Base-by-base conservation (phyloP, 129 eudicot genomes). In the Mikania micrantha region DNA sequence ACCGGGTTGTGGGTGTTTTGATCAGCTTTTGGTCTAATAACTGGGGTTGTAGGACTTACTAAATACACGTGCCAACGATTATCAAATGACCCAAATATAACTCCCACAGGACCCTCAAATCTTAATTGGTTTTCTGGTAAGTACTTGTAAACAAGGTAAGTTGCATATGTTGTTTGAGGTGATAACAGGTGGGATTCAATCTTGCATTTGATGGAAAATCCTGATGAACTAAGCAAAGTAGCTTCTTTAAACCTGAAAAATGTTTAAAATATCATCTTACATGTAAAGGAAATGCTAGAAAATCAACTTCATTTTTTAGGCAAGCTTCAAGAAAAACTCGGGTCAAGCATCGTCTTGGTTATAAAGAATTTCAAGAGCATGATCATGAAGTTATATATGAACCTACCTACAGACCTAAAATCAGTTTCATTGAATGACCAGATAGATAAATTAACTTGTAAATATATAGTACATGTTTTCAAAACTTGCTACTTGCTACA, bases 211-310 rank as follows among this genome's bases (percentile, higher is more conserved):
- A 34, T 34, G 7, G 1, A 34, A 34, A 19, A 5, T 12, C 0
- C 7, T 4, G 1, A 15, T n/a, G 17, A n/a, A 3, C 3, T 0
- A 2, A 44, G 4, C 9, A 7, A 3, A 17, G 57, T 0, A 16
- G 60, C 24, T 39, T 68, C 19, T 52, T 13, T 31, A 52, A 68
- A 68, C 52, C 64, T 68, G 73, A 60, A n/a, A n/a, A 34, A 68
- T 21, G 5, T 3, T 19, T 52, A 12, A 19, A 66, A 47, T 10
- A 29, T 34, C 27, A 17, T 11, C 4, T 31, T 20, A 27, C 20
- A 13, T 10, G 42, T 19, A 9, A 10, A 19, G 27, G 34, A 54
- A n/a, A 4, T n/a, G n/a, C n/a, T n/a, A n/a, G n/a, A 20, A 0
- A 2, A 44, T 44, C n/a, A n/a, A n/a, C n/a, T n/a, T n/a, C n/a